Conservation (phyloP, 179 eudicot genomes). For the Beta lomatogona region DNA sequence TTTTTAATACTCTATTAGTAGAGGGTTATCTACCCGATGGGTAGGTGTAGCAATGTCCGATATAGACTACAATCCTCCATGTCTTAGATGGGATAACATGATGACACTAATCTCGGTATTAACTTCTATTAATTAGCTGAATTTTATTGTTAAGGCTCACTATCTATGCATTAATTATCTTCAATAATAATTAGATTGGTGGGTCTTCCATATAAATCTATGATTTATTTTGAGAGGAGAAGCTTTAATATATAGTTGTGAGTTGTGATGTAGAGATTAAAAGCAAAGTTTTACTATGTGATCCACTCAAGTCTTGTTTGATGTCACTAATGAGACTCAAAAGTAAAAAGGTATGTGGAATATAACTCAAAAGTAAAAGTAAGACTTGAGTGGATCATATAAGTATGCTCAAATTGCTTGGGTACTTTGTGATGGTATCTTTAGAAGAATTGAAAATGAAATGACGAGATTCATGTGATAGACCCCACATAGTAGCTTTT, state of each 20-base stretch:
- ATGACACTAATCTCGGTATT: background rate
- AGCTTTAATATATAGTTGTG: too few relatives aligned
- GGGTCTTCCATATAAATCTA: too few relatives aligned
- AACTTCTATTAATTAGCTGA: background rate
- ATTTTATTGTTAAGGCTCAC: background rate
- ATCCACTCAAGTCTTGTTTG: conserved; percentile 26
- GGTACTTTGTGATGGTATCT: conserved; percentile 23
- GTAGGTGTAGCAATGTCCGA: too few relatives aligned
- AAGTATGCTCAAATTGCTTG: conserved; percentile 27
- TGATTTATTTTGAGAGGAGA: too few relatives aligned
- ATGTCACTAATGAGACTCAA: conserved; percentile 8
- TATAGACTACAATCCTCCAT: too few relatives aligned
- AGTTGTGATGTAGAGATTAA: background rate
- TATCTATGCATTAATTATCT: background rate
- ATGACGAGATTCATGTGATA: conserved; percentile 20
- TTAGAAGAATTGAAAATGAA: background rate
- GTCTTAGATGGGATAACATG: too few relatives aligned
- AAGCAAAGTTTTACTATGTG: background rate
- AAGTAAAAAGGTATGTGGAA: conserved; percentile 12
- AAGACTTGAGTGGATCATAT: conserved; percentile 21
- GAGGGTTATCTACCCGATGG: too few relatives aligned
- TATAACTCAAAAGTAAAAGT: conserved; percentile 25
- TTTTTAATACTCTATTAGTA: too few relatives aligned
- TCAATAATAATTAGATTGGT: background rate
- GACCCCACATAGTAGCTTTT: conserved; percentile 18